phyloP scores from a whole-genome alignment of 257 asterid genomes.

The Mentha longifolia region DNA sequence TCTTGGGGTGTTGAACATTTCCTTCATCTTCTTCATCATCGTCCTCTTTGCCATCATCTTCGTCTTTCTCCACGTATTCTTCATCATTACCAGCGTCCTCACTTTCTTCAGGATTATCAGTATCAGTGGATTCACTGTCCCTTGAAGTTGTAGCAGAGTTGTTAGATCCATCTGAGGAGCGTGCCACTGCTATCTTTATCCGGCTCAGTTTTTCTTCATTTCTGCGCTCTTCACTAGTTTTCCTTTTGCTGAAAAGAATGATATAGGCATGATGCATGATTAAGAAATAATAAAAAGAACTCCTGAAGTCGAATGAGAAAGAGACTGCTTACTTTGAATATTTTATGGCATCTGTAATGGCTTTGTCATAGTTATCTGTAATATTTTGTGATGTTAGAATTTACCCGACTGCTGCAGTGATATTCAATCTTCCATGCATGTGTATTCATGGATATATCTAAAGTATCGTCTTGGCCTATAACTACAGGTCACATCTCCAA shows the following conservation, averaged over 20 bases:
- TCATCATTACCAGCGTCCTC: slow-evolving; percentile 41
- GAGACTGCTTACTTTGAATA: slow-evolving; percentile 58
- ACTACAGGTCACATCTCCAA: not conserved
- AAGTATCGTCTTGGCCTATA: not conserved
- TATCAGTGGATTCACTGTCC: slow-evolving; percentile 44
- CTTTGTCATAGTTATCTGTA: slow-evolving; percentile 84
- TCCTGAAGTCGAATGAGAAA: not conserved
- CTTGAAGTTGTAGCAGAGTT: slow-evolving; percentile 39
- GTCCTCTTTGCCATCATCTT: slow-evolving; percentile 33
- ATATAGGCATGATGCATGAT: slow-evolving; percentile 5
- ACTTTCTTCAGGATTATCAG: slow-evolving; percentile 37
- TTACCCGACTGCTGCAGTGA: not conserved
- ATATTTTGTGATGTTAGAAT: slow-evolving; percentile 25
- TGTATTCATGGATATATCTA: not conserved
- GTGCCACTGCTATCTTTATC: slow-evolving; percentile 31
- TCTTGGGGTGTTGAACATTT: slow-evolving; percentile 23
- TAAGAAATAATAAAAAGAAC: not conserved
- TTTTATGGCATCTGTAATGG: slow-evolving; percentile 71
- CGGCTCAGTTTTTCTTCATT: slow-evolving; percentile 33
- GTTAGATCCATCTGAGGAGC: slow-evolving; percentile 35
- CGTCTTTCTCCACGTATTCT: slow-evolving; percentile 37
- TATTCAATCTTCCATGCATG: not conserved
- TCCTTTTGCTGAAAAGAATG: slow-evolving; percentile 54
- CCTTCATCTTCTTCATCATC: slow-evolving; percentile 19
- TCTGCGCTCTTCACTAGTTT: slow-evolving; percentile 42